phyloP scores from a whole-genome alignment of 768 basidiomycete genomes.

The Suillus americanus region DNA sequence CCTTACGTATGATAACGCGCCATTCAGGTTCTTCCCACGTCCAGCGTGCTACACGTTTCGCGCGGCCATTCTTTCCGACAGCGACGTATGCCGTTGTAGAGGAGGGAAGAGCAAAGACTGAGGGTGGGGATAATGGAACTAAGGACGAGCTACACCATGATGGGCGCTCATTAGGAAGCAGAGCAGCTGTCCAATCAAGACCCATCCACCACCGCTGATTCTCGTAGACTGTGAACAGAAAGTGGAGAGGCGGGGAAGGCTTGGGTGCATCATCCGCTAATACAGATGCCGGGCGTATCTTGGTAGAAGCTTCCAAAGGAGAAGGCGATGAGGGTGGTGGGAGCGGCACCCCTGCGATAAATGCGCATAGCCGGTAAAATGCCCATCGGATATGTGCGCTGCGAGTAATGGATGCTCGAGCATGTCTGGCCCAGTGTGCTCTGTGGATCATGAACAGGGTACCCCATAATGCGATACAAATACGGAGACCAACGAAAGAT shows the following conservation, averaged over 20 bases:
- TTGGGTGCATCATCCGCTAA: slow-evolving; percentile 18
- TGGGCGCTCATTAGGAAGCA: slow-evolving; percentile 86
- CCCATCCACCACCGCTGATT: slow-evolving; percentile 99
- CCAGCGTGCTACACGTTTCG: slow-evolving; percentile 82
- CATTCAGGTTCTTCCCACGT: slow-evolving; percentile 91
- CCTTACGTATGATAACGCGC: slow-evolving; percentile 65
- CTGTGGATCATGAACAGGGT: slow-evolving; percentile 59
- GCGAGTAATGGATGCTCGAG: slow-evolving; percentile 56
- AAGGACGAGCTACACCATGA: slow-evolving; percentile 72
- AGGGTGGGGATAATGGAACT: slow-evolving; percentile 66
- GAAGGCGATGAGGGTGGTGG: slow-evolving; percentile 35
- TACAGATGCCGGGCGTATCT: slow-evolving; percentile 22
- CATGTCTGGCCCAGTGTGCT: slow-evolving; percentile 63
- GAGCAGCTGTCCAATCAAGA: slow-evolving; percentile 91
- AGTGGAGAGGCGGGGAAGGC: slow-evolving; percentile 48
- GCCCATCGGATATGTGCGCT: slow-evolving; percentile 71
- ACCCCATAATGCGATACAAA: slow-evolving; percentile 60
- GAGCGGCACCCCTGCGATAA: slow-evolving; percentile 55
- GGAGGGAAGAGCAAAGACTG: slow-evolving; percentile 65
- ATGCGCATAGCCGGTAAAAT: slow-evolving; percentile 49
- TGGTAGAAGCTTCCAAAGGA: slow-evolving; percentile 26
- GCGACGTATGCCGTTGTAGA: slow-evolving; percentile 58
- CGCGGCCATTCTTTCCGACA: slow-evolving; percentile 44
- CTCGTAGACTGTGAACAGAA: slow-evolving; percentile 89
- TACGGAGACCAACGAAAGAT: slow-evolving; percentile 57